phyloP scores from a whole-genome alignment of 352 stramenopile genomes.

The Phytophthora sp. region DNA sequence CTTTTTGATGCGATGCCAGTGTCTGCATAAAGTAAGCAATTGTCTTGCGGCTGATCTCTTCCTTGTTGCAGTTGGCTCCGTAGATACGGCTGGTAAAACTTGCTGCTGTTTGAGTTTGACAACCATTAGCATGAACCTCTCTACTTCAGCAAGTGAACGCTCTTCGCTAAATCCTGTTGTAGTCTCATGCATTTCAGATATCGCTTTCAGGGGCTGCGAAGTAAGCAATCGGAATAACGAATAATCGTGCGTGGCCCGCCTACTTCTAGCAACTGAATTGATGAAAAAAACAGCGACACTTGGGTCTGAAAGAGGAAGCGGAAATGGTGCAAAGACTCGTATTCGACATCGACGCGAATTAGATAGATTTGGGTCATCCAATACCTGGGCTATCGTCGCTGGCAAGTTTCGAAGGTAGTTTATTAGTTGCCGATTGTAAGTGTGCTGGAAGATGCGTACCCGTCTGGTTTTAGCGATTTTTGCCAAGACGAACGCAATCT shows the following conservation, averaged over 20 bases:
- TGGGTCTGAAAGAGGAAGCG: not conserved
- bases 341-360: not conserved
- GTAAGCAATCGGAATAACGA: no score
- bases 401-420: not conserved
- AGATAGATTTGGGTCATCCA: not conserved
- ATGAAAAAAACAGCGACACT: not conserved
- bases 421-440: not conserved
- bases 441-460: not conserved
- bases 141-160: no score
- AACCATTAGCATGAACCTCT: not conserved
- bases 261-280: not conserved
- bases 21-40: not conserved
- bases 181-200: not conserved
- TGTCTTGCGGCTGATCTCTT: not conserved
- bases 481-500: not conserved
- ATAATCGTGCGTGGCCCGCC: not conserved
- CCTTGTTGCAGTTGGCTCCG: not conserved
- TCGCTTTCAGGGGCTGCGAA: not conserved
- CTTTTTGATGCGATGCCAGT: not conserved
- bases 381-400: not conserved
- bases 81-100: not conserved
- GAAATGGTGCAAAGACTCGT: not conserved
- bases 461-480: not conserved
- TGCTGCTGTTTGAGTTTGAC: not conserved
- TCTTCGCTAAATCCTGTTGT: not conserved